These are phyloP conservation scores for Aspergillus coremiiformis DNA, from an alignment of 495 filamentous ascomycete species.

Conservation along the genomic window DNA sequence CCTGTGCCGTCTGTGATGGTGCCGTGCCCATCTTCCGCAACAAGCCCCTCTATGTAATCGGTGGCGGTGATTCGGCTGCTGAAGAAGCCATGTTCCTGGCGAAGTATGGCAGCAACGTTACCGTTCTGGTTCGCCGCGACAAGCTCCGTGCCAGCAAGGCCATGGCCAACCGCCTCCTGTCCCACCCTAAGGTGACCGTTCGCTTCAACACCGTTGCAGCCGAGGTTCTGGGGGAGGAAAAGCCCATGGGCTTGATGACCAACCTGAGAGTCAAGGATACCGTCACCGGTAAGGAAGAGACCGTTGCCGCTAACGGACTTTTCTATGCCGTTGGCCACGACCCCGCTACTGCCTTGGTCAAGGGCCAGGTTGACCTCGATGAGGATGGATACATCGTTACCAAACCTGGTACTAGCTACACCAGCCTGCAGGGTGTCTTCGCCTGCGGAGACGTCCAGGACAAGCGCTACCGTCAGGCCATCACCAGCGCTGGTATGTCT, in stretches of 20 bases:
- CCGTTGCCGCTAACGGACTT: slow-evolving; percentile 79
- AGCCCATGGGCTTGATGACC: slow-evolving; percentile 70
- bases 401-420: slow-evolving; percentile 78
- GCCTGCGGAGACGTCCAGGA: slow-evolving; percentile 98
- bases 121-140: slow-evolving; percentile 82
- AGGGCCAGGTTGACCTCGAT: slow-evolving; percentile 80
- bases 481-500: slow-evolving; percentile 87
- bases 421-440: slow-evolving; percentile 87
- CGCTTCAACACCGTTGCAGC: slow-evolving; percentile 72
- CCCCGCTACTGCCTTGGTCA: slow-evolving; percentile 79
- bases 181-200: slow-evolving; percentile 83
- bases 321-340: slow-evolving; percentile 99
- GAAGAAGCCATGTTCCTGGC: slow-evolving; percentile 97
- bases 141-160: slow-evolving; percentile 79
- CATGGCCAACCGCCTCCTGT: slow-evolving; percentile 79
- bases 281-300: slow-evolving; percentile 68
- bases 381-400: slow-evolving; percentile 85
- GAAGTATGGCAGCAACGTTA: slow-evolving; percentile 93
- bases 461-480: slow-evolving; percentile 94
- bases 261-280: slow-evolving; percentile 72
- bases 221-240: slow-evolving; percentile 77
- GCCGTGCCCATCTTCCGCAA: slow-evolving; percentile 96
- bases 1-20: slow-evolving; percentile 96
- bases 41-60: slow-evolving; percentile 92
- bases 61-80: slow-evolving; percentile 92